phyloP scores from a whole-genome alignment of 2,329 filamentous ascomycete genomes.

The Aspergillus sp. region DNA sequence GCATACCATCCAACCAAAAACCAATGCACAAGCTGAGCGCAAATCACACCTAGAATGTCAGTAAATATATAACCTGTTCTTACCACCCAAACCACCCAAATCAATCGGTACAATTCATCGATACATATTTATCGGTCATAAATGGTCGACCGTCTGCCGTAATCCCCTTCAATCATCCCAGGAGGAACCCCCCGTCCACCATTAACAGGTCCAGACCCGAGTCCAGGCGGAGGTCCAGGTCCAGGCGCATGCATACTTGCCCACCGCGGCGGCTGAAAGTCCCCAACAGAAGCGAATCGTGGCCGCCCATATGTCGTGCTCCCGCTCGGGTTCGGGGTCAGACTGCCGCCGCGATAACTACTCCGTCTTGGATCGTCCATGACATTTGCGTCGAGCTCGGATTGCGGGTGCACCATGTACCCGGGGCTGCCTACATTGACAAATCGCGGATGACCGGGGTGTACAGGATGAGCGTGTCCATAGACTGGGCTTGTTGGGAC shows the following conservation, averaged over 20 bases:
- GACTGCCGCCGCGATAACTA: slow-evolving; percentile 10
- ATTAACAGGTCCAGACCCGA: neutral
- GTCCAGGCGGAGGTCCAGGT: no score
- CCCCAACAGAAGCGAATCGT: slow-evolving; percentile 8
- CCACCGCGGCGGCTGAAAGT: slow-evolving; percentile 7
- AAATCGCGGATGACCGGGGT: slow-evolving; percentile 14
- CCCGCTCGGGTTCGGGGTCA: slow-evolving; percentile 1
- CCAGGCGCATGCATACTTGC: neutral
- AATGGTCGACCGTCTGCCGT: slow-evolving; percentile 7
- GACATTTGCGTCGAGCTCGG: slow-evolving; percentile 21
- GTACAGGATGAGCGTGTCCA: slow-evolving; percentile 6
- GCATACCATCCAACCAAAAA: neutral
- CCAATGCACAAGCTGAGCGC: neutral
- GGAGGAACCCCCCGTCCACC: neutral
- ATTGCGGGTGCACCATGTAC: slow-evolving; percentile 20
- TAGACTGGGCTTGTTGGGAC: slow-evolving; percentile 13
- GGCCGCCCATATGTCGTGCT: neutral
- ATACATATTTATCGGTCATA: slow-evolving; percentile 8
- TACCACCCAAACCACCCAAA: neutral
- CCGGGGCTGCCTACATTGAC: slow-evolving; percentile 13
- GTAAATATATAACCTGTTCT: neutral
- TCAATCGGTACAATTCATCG: neutral
- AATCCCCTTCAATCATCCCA: slow-evolving; percentile 8
- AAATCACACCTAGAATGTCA: slow-evolving; percentile 1
- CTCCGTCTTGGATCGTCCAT: slow-evolving; percentile 27